These are phyloP conservation scores for Dothiorella sarmentorum DNA, from an alignment of 2,329 filamentous ascomycete species.

Conservation along the genomic window DNA sequence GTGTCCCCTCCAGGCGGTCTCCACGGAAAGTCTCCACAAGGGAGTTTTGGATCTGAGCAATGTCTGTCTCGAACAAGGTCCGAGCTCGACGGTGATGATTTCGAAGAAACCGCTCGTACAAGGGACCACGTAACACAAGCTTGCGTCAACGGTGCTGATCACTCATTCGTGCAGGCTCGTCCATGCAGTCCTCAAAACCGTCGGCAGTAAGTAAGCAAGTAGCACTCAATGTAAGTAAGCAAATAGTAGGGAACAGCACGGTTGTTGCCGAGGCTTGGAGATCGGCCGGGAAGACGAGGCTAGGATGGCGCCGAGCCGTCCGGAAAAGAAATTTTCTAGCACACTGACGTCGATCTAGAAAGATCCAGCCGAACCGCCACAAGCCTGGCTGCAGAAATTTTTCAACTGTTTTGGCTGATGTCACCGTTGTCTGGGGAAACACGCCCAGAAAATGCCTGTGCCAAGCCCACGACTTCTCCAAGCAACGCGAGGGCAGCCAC, in stretches of 20 bases:
- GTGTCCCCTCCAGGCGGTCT: not conserved
- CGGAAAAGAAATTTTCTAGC: slow-evolving; percentile 6
- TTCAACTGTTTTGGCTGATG: not conserved
- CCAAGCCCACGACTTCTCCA: not conserved
- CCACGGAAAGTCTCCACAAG: too few species aligned
- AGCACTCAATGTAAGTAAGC: too few species aligned
- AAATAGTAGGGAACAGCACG: not conserved
- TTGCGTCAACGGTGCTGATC: too few species aligned
- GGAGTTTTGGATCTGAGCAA: too few species aligned
- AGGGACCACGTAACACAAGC: too few species aligned
- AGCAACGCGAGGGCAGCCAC: too few species aligned
- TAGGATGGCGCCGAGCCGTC: slow-evolving; percentile 11
- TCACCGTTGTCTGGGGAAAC: not conserved
- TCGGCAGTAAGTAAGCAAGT: too few species aligned
- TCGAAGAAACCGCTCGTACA: too few species aligned
- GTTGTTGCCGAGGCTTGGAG: slow-evolving; percentile 9
- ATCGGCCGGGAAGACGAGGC: slow-evolving; percentile 12
- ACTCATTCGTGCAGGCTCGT: too few species aligned
- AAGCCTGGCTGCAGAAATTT: slow-evolving; percentile 10
- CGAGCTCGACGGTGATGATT: too few species aligned
- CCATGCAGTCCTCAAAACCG: too few species aligned
- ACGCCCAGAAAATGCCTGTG: not conserved
- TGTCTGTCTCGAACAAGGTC: too few species aligned
- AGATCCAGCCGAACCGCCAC: not conserved
- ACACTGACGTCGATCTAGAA: slow-evolving; percentile 16